Base-by-base conservation (phyloP, 495 filamentous ascomycete species). In the Lophiotrema nucula region DNA sequence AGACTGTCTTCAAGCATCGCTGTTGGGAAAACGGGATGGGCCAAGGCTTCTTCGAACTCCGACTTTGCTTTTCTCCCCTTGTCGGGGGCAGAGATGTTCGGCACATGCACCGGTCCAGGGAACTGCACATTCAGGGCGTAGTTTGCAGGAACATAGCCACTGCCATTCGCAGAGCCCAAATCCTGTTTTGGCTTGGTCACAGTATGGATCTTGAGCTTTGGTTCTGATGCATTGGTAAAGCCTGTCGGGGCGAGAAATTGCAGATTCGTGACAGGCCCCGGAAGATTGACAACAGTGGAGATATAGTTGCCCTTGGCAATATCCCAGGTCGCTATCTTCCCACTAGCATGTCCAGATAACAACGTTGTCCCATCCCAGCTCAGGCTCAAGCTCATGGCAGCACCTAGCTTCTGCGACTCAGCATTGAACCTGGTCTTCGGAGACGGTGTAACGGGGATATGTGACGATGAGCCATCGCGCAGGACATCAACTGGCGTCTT, bases 291-390 rank as follows among this genome's bases (percentile, higher is more conserved):
- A 47, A 92, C 59, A 23, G 82, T 81, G 8, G 79, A 75, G 12
- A 75, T 74, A 56, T 81, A 86, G 31, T 81, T 79, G 4, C 83
- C 81, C 48, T 80, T 80, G 35, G 85, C 84, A 24, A 88, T 78
- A 67, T 90, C 88, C 91, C 91, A 96, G 24, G 78, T 76, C 10
- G 86, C 72, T n/a, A 95, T 77, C 66, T 88, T 86, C 28, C 91
- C 91, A 63, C 78, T 85, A 19, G 81, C 74, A 61, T 96, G 91
- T n/a, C 89, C 91, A 1, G 90, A 88, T 21, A 95, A 70, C 13
- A 96, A 69, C 19, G 75, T 81, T 23, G 85, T 90, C n/a, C 89
- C 86, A 70, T 96, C 91, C 68, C 92, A 92, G 61, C 81, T 89
- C 28, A 93, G 68, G 16, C 74, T 76, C 41, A 95, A 55, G 54